Base-by-base conservation (phyloP, 2,329 filamentous ascomycete species). In the Talaromyces sp. region DNA sequence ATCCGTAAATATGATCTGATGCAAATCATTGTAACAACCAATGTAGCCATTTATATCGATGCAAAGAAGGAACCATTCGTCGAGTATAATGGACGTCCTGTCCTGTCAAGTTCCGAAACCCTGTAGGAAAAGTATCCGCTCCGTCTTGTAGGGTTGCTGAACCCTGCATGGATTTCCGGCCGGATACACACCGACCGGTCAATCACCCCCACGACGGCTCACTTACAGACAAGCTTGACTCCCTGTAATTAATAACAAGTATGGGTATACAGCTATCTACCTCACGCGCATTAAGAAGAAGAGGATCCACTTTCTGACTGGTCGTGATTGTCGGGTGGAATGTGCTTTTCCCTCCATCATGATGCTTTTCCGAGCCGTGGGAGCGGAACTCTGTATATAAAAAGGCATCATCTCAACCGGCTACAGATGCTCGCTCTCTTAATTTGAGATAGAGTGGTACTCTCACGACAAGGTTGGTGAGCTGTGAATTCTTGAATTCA, bases 361-460 rank as follows among this genome's bases (percentile, higher is more conserved):
- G 58, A 54, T 60, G 35, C 58, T 60, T 60, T 60, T 60, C 58
- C 58, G 58, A 52, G 23, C 58, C 4, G 37, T 42, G 23, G 35
- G 31, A 16, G 44, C 16, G 46, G 5, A 8, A 42, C 16, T 28
- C 9, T 3, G 16, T n/a, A 28, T 65, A 64, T 21, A 59, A 65
- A 46, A 59, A 62, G 40, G 1, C 14, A 14, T 33, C 4, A 46
- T 14, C 48, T 16, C n/a, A n/a, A n/a, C n/a, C n/a, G 16, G 31
- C 11, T 6, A 54, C 21, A 8, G 12, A 28, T 8, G n/a, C 50
- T 35, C n/a, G 31, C 18, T 21, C 7, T 8, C n/a, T 35, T 18
- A 33, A 7, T 23, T n/a, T 18, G 25, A 58, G 4, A 28, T n/a
- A 31, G n/a, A 58, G 37, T 21, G n/a, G 5, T 31, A 18, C 3